These are phyloP conservation scores for Brasilioporus rufonigricans DNA, from an alignment of 768 basidiomycete genomes.

Conservation along the genomic window DNA sequence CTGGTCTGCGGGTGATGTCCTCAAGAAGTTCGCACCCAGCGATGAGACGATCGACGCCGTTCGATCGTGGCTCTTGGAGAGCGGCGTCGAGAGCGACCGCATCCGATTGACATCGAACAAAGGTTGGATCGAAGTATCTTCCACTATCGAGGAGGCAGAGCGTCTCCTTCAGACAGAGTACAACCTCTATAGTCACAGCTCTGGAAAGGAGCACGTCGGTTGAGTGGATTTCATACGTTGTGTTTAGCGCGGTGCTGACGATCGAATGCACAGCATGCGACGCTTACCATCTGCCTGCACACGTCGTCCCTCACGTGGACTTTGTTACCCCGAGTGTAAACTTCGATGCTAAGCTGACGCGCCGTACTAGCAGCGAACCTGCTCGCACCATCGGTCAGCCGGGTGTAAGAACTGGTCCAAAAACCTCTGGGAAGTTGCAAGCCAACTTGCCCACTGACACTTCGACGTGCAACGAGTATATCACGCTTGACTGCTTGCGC, in stretches of 20 bases:
- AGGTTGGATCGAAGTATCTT: slow-evolving; percentile 27
- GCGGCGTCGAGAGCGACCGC: slow-evolving; percentile 24
- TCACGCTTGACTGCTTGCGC: no score
- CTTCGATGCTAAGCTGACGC: no score
- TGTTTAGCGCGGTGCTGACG: slow-evolving; percentile 7
- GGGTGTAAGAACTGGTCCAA: no score
- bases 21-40: no score
- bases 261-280: slow-evolving; percentile 26
- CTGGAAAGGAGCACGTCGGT: slow-evolving; percentile 30
- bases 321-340: no score
- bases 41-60: slow-evolving; percentile 28
- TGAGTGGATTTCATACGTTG: slow-evolving; percentile 8
- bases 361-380: no score
- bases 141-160: slow-evolving; percentile 27
- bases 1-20: slow-evolving; percentile 23
- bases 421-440: no score
- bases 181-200: slow-evolving; percentile 29
- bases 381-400: no score
- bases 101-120: slow-evolving; percentile 20
- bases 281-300: slow-evolving; percentile 32
- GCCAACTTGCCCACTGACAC: no score
- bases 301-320: no score
- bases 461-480: no score
- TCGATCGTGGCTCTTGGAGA: slow-evolving; percentile 26
- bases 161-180: slow-evolving; percentile 34